Percentiles rank a stretch among this genome's conserved stretches.
Evolutionary conservation across 208 protist genomes (phyloP).

Genomic region (Wallacemonas rigidus): DNA sequence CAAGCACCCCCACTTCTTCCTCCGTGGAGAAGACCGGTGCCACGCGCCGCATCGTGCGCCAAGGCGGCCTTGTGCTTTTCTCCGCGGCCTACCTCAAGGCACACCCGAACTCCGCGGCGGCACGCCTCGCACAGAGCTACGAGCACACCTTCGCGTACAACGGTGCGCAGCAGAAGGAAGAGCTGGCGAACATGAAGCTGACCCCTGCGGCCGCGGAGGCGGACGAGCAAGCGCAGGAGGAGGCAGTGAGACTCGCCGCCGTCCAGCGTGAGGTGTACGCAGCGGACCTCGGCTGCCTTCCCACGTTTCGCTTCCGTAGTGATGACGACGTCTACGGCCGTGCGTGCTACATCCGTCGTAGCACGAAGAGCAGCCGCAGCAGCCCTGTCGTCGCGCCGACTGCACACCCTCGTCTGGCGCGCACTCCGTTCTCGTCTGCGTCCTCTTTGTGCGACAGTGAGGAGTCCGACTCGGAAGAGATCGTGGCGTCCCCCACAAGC

Average conservation of each 20-base stretch:
- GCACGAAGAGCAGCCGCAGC: neutral
- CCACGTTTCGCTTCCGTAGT: neutral
- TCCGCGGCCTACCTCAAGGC: conserved; percentile 27
- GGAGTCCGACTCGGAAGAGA: neutral
- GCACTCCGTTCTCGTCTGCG: neutral
- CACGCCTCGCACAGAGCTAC: conserved; percentile 6
- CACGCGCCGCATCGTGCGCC: conserved; percentile 13
- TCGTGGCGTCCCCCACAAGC: neutral
- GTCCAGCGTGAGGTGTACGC: neutral
- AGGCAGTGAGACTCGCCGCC: neutral
- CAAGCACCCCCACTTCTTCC: neutral
- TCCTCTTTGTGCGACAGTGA: neutral
- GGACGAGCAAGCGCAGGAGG: neutral
- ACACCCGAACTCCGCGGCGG: conserved; percentile 22
- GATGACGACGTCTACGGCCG: neutral
- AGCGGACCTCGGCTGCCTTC: neutral
- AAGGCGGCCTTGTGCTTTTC: conserved; percentile 29
- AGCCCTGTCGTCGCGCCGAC: neutral
- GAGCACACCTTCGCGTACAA: neutral
- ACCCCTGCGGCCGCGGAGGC: neutral
- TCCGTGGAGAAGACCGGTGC: neutral
- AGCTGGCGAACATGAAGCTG: neutral
- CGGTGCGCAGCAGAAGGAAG: neutral
- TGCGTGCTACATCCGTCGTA: neutral
- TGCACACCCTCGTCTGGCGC: neutral